Evolutionary conservation across 768 basidiomycete species (phyloP).

Genomic region (Tulasnella sp.): DNA sequence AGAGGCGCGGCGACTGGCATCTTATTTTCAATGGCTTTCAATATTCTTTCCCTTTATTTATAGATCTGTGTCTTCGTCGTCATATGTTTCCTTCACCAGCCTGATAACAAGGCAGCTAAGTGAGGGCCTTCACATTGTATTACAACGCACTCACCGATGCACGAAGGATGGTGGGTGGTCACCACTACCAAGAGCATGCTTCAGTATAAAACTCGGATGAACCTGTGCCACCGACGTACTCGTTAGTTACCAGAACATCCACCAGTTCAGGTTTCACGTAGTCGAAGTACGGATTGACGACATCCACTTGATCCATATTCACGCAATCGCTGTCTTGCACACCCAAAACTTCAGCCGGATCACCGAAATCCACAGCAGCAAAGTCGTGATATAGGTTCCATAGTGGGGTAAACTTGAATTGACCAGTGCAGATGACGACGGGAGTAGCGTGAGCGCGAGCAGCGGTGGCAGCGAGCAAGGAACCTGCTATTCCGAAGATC

Average conservation of each 20-base stretch:
- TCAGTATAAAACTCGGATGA: neutral
- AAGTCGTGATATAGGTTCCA: conserved; percentile 85
- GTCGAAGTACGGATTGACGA: conserved; percentile 93
- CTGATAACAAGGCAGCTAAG: conserved; percentile 28
- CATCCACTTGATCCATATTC: conserved; percentile 73
- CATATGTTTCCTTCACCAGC: conserved; percentile 86
- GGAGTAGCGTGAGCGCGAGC: conserved; percentile 84
- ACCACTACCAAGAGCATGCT: conserved; percentile 40
- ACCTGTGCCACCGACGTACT: conserved; percentile 44
- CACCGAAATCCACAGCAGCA: conserved; percentile 68
- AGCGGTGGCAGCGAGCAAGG: conserved; percentile 72
- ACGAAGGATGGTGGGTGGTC: conserved; percentile 94
- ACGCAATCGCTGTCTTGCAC: conserved; percentile 66
- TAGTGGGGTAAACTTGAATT: conserved; percentile 88
- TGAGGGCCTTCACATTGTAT: neutral
- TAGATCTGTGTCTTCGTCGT: conserved; percentile 84
- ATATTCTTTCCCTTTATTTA: conserved; percentile 25
- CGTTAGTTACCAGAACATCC: conserved; percentile 90
- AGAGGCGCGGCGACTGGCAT: neutral
- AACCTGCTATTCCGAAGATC: conserved; percentile 81
- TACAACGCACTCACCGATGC: conserved; percentile 45
- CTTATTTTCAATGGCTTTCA: neutral
- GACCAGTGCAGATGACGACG: conserved; percentile 86
- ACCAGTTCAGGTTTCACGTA: conserved; percentile 88
- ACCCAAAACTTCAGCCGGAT: conserved; percentile 33